Base-by-base conservation (phyloP, 225 moss, liverwort and hornwort species). In the Bryoerythrophyllum caledonicum region DNA sequence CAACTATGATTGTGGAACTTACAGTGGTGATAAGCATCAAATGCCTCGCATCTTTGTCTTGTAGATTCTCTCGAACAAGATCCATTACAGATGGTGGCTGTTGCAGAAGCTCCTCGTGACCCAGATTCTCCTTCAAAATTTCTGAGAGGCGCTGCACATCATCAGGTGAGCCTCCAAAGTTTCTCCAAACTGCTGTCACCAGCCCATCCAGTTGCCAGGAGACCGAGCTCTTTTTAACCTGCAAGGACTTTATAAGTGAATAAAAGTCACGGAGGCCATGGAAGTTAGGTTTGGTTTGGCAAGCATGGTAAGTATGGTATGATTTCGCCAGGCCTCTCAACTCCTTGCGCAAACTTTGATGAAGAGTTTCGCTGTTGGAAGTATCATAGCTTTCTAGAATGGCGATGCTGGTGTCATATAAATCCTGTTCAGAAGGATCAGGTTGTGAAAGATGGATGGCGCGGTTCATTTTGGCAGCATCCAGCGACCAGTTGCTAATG, bases 401-500 rank as follows among this genome's bases (percentile, higher is more conserved):
- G 8, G 89, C 86, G 52, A 83, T 80, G 71, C 89, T 89, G 53
- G 89, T 89, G 52, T 83, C 44, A 14, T 81, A 80, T n/a, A 89
- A 71, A 68, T 89, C 89, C 24, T 74, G 24, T 62, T 84, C 80
- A 20, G 86, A 83, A 48, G 89, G 89, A 78, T 86, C 86, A 20
- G 89, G 89, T 68, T 89, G 89, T 41, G 89, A 84, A 40, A 89
- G 84, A 82, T 89, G 89, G 67, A 89, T 89, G 75, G 86, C 89
- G 23, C 89, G 83, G 38, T 89, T 89, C 89, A 89, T 89, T 78
- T 89, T 89, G 56, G 89, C 89, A 58, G 89, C 89, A 74, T 89
- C 89, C 23, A 89, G 86, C 23, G 89, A 89, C 89, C 88, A 89
- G 61, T 89, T 89, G 79, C 89, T 89, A 52, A 89, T 89, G 60